Conservation (phyloP, 441 rosid genomes). For the Flueggea neowawraea region DNA sequence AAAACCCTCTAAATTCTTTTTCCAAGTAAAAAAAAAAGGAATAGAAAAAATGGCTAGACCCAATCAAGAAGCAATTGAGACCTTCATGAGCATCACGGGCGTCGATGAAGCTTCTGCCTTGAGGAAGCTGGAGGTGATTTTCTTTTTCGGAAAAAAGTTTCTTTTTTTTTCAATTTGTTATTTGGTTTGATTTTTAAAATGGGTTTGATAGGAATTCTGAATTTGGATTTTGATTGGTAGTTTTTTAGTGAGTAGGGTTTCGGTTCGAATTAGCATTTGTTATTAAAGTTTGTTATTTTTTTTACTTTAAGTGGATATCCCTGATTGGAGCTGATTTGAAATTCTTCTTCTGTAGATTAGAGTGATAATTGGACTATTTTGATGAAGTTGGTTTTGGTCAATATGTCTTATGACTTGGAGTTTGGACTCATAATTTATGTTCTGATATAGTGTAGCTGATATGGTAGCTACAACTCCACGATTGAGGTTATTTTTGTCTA, state of each 20-base stretch:
- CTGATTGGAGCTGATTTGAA: background rate
- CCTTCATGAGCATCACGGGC: conserved; percentile 83
- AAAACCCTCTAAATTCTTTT: too few species aligned
- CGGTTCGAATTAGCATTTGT: background rate
- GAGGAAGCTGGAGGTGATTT: conserved; percentile 63
- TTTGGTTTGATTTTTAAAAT: background rate
- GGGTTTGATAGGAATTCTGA: background rate
- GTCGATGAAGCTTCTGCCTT: conserved; percentile 58
- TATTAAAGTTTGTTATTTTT: background rate
- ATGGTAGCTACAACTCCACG: too few species aligned
- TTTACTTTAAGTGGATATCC: background rate
- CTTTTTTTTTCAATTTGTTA: background rate
- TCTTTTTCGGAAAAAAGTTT: conserved; percentile 1
- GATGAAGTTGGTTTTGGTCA: background rate
- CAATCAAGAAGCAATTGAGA: conserved; percentile 78
- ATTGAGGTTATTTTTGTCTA: too few species aligned
- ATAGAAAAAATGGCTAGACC: conserved; percentile 41
- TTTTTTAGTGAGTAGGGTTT: background rate
- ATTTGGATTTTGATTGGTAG: background rate
- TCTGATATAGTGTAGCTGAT: too few species aligned
- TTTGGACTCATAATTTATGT: background rate
- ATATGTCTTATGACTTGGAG: background rate
- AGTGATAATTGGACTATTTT: background rate
- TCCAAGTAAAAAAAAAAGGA: too few species aligned
- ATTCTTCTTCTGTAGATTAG: conserved; percentile 1